These are phyloP conservation scores for Hymenoscyphus occultus DNA, from an alignment of 2,329 filamentous ascomycete species.

Conservation along the genomic window DNA sequence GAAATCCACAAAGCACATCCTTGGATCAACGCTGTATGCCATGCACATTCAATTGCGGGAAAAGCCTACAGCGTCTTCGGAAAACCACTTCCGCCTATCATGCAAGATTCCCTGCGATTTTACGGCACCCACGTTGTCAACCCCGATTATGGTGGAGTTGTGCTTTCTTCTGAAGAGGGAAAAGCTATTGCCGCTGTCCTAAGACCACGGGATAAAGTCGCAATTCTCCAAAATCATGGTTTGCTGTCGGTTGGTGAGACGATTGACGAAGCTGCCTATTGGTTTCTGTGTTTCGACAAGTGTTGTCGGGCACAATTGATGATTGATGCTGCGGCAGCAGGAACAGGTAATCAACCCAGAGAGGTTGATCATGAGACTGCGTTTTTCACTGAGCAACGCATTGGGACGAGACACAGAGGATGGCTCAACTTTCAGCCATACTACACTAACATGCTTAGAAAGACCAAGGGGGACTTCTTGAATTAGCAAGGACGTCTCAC, in stretches of 20 bases:
- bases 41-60: slow-evolving; percentile 19
- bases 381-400: slow-evolving; percentile 6
- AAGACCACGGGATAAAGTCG: slow-evolving; percentile 40
- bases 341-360: background rate
- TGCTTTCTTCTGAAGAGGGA: slow-evolving; percentile 45
- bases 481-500: background rate
- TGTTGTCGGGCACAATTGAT: slow-evolving; percentile 41
- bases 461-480: slow-evolving; percentile 5
- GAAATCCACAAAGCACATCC: slow-evolving; percentile 16
- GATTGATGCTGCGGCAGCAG: slow-evolving; percentile 13
- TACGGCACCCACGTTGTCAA: slow-evolving; percentile 37
- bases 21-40: slow-evolving; percentile 19
- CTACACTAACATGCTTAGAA: slow-evolving; percentile 7
- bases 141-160: slow-evolving; percentile 45
- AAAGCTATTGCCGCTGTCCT: slow-evolving; percentile 41
- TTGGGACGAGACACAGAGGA: slow-evolving; percentile 7
- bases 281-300: slow-evolving; percentile 42
- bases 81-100: slow-evolving; percentile 21
- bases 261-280: slow-evolving; percentile 43
- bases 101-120: slow-evolving; percentile 38
- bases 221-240: slow-evolving; percentile 43
- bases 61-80: slow-evolving; percentile 21
- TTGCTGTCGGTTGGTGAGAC: slow-evolving; percentile 43
- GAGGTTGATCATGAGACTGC: slow-evolving; percentile 7
- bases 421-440: slow-evolving; percentile 10